phyloP scores from a whole-genome alignment of 768 basidiomycete species.

The Mycena galericulata region DNA sequence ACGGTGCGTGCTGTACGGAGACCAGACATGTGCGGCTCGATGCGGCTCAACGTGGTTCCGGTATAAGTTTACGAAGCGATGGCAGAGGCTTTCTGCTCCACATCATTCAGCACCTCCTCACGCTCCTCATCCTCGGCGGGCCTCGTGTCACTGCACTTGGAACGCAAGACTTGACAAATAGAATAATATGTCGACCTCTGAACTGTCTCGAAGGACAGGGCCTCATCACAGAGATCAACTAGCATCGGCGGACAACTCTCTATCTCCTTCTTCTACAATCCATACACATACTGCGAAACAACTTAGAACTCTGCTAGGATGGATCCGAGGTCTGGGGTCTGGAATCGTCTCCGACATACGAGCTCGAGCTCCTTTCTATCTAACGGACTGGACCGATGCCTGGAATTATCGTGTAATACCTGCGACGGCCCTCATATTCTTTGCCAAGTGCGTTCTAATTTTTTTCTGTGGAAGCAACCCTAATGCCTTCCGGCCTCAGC shows the following conservation, averaged over 20 bases:
- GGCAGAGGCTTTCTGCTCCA: constrained; percentile 2
- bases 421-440: constrained; percentile 87
- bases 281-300: constrained; percentile 18
- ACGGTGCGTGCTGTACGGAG: constrained; percentile 44
- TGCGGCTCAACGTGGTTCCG: no score
- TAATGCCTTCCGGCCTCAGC: constrained; percentile 47
- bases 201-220: constrained; percentile 24
- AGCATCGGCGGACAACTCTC: neutral
- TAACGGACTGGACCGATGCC: constrained; percentile 90
- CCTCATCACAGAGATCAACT: neutral
- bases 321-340: constrained; percentile 52
- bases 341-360: constrained; percentile 81
- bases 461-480: neutral
- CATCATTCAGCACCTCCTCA: neutral
- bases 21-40: constrained; percentile 22
- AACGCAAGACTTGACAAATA: neutral
- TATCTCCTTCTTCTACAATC: constrained; percentile 23
- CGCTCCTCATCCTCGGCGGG: neutral
- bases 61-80: no score
- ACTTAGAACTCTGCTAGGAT: constrained; percentile 18
- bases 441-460: constrained; percentile 80
- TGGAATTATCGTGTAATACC: constrained; percentile 94
- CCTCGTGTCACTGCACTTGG: neutral
- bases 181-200: constrained; percentile 23
- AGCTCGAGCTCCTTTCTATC: constrained; percentile 82